phyloP scores from a whole-genome alignment of 371 early-diverging fungal genomes.

The Mucor irregularis region DNA sequence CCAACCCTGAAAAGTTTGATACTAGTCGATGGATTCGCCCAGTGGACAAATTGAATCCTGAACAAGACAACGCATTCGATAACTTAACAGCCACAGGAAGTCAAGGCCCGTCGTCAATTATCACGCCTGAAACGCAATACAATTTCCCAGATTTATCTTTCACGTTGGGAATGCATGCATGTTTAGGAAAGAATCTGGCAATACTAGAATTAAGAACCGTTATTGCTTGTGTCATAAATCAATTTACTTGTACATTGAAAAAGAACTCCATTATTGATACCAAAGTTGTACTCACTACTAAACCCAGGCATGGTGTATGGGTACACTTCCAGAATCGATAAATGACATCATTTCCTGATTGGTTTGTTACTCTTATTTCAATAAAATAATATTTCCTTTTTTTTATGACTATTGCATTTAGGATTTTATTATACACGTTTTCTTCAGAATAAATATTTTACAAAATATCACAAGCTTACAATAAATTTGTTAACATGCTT shows the following conservation, averaged over 20 bases:
- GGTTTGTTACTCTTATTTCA: no score
- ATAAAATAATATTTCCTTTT: no score
- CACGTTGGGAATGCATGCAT: conserved; percentile 46
- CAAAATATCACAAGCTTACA: no score
- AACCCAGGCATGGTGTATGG: conserved; percentile 49
- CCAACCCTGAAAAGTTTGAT: conserved; percentile 41
- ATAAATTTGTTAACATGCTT: no score
- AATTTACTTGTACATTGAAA: conserved; percentile 32
- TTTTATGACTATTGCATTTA: no score
- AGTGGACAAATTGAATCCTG: not conserved
- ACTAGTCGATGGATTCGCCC: conserved; percentile 40
- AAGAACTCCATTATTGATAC: conserved; percentile 40
- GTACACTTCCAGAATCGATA: conserved; percentile 28
- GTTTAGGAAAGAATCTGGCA: conserved; percentile 49
- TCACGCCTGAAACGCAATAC: conserved; percentile 35
- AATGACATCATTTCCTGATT: no score
- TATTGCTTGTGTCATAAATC: conserved; percentile 43
- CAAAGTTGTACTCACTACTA: conserved; percentile 46
- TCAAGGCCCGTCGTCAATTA: not conserved
- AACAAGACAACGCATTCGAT: conserved; percentile 17
- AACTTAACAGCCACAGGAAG: not conserved
- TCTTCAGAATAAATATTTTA: no score
- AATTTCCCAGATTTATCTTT: conserved; percentile 50
- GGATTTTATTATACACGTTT: no score
- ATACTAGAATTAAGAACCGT: conserved; percentile 43